A percentile compares a stretch with the other conserved stretches of the same genome.
Conservation (phyloP, 805 yeast species). For the Metschnikowia koreensis region DNA sequence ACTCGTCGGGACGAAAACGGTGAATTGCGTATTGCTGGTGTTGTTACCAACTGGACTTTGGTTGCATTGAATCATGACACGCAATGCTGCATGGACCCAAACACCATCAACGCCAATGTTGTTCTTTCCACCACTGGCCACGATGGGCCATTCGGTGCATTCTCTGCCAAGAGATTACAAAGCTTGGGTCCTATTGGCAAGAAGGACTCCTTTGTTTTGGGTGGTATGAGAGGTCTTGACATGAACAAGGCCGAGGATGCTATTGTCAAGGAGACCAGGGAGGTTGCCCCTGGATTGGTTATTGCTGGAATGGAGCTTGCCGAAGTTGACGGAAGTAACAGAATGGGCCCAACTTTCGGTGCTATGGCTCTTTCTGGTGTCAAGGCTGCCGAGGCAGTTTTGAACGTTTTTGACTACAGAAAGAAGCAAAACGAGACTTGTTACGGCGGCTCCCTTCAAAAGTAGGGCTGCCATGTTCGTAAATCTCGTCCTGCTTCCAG, state of each 20-base stretch:
- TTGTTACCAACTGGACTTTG: conserved; percentile 80
- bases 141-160: conserved; percentile 83
- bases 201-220: conserved; percentile 36
- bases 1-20: conserved; percentile 65
- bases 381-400: conserved; percentile 65
- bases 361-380: conserved; percentile 80
- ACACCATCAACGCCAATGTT: conserved; percentile 65
- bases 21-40: conserved; percentile 69
- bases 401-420: conserved; percentile 37
- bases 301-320: conserved; percentile 79
- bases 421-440: conserved; percentile 31
- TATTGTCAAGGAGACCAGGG: conserved; percentile 67
- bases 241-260: conserved; percentile 78
- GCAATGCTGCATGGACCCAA: conserved; percentile 82
- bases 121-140: conserved; percentile 76
- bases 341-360: conserved; percentile 85
- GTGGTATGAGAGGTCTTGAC: conserved; percentile 76
- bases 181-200: conserved; percentile 34
- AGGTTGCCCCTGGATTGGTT: conserved; percentile 62
- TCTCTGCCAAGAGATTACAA: conserved; percentile 63
- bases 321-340: conserved; percentile 72
- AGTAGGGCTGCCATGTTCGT: background rate
- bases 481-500: background rate
- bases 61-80: conserved; percentile 73
- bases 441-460: conserved; percentile 15